Evolutionary conservation across 371 early-diverging fungal genomes (phyloP).

Genomic region (Lichtheimia ornata): DNA sequence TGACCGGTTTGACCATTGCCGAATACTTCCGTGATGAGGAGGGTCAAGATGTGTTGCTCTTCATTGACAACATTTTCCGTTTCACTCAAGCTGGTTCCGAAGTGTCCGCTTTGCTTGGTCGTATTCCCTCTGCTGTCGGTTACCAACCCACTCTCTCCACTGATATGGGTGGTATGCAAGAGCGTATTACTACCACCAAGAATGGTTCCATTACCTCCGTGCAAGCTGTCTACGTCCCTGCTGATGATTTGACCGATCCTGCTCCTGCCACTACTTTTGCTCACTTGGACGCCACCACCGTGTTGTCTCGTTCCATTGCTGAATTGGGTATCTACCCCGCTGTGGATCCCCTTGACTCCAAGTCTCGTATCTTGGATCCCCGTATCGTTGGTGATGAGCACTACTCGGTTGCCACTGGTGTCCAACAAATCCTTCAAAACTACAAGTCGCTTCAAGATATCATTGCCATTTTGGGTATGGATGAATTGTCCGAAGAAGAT

Average conservation of each 20-base stretch:
- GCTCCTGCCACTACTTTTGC: constrained; percentile 99
- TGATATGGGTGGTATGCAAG: constrained; percentile 98
- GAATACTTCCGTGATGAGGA: constrained; percentile 99
- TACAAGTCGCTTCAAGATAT: constrained; percentile 98
- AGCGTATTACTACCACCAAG: constrained; percentile 99
- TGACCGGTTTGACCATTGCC: constrained; percentile 97
- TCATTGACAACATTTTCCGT: constrained; percentile 99
- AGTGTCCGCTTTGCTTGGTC: constrained; percentile 96
- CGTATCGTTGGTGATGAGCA: constrained; percentile 94
- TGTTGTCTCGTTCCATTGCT: constrained; percentile 96
- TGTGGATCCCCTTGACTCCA: constrained; percentile 98
- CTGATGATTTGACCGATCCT: constrained; percentile 99
- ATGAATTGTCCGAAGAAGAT: constrained; percentile 97
- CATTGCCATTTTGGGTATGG: constrained; percentile 95
- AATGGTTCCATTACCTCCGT: constrained; percentile 99
- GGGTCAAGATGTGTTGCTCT: constrained; percentile 98
- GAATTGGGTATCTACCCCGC: constrained; percentile 99
- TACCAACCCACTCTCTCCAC: constrained; percentile 98
- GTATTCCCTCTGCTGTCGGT: constrained; percentile 99
- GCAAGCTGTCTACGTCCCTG: constrained; percentile 98
- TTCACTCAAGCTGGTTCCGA: constrained; percentile 94
- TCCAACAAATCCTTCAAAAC: constrained; percentile 92
- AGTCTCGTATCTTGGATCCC: constrained; percentile 97
- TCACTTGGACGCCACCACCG: constrained; percentile 99
- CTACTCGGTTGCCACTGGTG: constrained; percentile 90